phyloP scores from a whole-genome alignment of 2,329 filamentous ascomycete genomes.

The Trichoderma afroharzianum region DNA sequence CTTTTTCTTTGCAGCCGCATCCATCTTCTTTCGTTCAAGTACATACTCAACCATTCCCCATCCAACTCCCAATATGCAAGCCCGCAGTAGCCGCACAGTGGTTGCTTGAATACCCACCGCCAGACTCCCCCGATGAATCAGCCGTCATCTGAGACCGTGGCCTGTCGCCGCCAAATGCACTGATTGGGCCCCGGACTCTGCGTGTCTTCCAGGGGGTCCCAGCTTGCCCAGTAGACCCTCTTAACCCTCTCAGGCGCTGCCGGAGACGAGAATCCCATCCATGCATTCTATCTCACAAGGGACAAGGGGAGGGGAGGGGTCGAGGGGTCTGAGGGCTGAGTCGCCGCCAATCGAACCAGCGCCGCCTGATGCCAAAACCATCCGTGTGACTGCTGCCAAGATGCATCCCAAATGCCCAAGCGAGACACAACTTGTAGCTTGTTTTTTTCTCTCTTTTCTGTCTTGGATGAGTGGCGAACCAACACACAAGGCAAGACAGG shows the following conservation, averaged over 20 bases:
- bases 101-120: neutral
- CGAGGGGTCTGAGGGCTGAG: neutral
- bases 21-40: neutral
- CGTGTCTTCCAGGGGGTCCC: neutral
- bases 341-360: slow-evolving; percentile 9
- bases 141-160: slow-evolving; percentile 11
- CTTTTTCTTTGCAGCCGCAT: neutral
- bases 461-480: slow-evolving; percentile 1
- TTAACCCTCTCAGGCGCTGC: neutral
- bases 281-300: neutral
- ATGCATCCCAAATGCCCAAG: neutral
- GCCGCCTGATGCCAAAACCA: slow-evolving; percentile 5
- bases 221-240: too few relatives aligned
- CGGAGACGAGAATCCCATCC: neutral
- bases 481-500: neutral
- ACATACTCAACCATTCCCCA: neutral
- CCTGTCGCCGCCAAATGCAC: neutral
- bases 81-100: neutral
- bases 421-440: neutral
- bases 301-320: neutral
- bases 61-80: neutral
- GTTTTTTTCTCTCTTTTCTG: neutral
- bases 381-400: slow-evolving; percentile 12
- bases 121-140: slow-evolving; percentile 5
- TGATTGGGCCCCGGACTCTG: neutral